Conservation (phyloP, 768 basidiomycete genomes). For the Suillus spraguei region DNA sequence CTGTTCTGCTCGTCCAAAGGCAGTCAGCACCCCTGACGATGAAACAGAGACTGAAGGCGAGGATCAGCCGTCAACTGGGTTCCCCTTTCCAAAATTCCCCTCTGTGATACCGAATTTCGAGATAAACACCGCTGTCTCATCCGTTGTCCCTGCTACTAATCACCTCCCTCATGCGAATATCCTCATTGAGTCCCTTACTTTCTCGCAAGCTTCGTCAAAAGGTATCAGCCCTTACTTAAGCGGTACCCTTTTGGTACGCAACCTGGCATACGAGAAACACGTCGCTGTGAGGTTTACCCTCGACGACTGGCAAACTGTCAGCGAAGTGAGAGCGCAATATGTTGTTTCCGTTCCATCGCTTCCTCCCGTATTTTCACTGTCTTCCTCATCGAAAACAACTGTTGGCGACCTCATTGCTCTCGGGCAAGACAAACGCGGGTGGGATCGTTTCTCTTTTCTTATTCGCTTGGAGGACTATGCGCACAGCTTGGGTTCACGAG, state of each 20-base stretch:
- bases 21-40: slow-evolving; percentile 39
- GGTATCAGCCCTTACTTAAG: slow-evolving; percentile 44
- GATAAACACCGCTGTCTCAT: slow-evolving; percentile 23
- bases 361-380: slow-evolving; percentile 31
- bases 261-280: slow-evolving; percentile 84
- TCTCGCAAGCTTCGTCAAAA: slow-evolving; percentile 20
- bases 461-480: slow-evolving; percentile 77
- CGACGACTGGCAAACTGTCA: slow-evolving; percentile 93
- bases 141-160: slow-evolving; percentile 14
- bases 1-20: slow-evolving; percentile 71
- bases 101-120: slow-evolving; percentile 21
- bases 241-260: slow-evolving; percentile 83
- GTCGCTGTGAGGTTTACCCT: slow-evolving; percentile 88
- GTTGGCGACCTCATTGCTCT: not conserved
- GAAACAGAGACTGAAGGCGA: slow-evolving; percentile 50
- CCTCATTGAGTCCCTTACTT: slow-evolving; percentile 39
- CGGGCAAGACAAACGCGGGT: slow-evolving; percentile 24
- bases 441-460: slow-evolving; percentile 64
- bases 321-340: slow-evolving; percentile 71
- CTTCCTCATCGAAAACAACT: slow-evolving; percentile 7
- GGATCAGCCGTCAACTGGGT: slow-evolving; percentile 16
- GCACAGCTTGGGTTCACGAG: slow-evolving; percentile 47
- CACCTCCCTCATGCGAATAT: slow-evolving; percentile 29
- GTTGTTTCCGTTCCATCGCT: slow-evolving; percentile 41
- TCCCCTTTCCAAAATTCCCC: slow-evolving; percentile 29